Evolutionary conservation across 495 filamentous ascomycete species (phyloP).

Genomic region (Hypoxylon intermedium): DNA sequence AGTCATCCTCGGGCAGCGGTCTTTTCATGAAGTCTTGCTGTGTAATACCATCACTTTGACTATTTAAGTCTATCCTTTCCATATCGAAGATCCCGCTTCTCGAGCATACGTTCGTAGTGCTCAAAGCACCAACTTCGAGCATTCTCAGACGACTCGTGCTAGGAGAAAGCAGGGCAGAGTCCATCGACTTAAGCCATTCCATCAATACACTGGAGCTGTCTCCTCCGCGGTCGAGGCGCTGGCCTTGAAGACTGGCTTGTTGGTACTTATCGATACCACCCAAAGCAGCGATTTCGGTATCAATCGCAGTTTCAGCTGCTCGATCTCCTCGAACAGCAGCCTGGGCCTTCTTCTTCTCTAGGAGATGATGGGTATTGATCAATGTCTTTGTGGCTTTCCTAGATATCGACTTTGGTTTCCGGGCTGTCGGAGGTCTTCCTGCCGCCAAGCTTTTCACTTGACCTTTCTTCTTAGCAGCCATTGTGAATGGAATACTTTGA

Average conservation of each 20-base stretch:
- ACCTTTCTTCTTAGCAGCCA: constrained; percentile 44
- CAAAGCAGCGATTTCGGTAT: constrained; percentile 60
- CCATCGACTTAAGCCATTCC: constrained; percentile 74
- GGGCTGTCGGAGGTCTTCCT: constrained; percentile 68
- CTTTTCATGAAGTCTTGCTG: constrained; percentile 95
- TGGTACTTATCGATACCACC: constrained; percentile 89
- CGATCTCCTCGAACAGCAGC: constrained; percentile 71
- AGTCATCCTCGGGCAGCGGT: constrained; percentile 67
- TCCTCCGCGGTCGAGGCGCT: constrained; percentile 82
- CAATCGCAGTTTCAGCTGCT: constrained; percentile 59
- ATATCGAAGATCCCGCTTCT: constrained; percentile 72
- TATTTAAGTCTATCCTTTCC: constrained; percentile 88
- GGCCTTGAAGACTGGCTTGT: constrained; percentile 84
- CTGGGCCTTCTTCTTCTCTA: constrained; percentile 77
- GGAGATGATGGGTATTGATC: constrained; percentile 83
- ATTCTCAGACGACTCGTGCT: constrained; percentile 59
- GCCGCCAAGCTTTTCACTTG: constrained; percentile 64
- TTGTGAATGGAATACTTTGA: constrained; percentile 17
- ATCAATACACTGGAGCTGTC: constrained; percentile 88
- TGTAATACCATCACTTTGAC: constrained; percentile 77
- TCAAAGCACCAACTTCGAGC: constrained; percentile 90
- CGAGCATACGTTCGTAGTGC: constrained; percentile 83
- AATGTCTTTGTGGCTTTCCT: constrained; percentile 79
- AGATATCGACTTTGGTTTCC: constrained; percentile 66
- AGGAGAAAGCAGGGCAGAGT: constrained; percentile 36